Conservation (phyloP, 2,329 filamentous ascomycete species). For the Aspergillus nomiae region DNA sequence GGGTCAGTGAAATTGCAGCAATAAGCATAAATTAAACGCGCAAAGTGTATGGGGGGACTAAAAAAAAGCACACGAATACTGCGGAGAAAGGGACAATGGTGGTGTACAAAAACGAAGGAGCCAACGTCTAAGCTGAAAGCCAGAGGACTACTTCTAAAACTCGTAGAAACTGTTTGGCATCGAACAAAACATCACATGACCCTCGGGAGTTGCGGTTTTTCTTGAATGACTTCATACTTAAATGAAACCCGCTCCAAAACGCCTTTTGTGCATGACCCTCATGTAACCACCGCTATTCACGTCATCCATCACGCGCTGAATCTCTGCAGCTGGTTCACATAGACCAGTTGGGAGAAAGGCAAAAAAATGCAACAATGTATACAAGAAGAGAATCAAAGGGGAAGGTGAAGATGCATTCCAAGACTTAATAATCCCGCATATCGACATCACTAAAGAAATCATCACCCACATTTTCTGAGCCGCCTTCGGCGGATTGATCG, state of each 20-base stretch:
- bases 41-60: slow-evolving; percentile 9
- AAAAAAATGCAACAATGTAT: slow-evolving; percentile 11
- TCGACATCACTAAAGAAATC: slow-evolving; percentile 62
- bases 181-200: slow-evolving; percentile 20
- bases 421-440: slow-evolving; percentile 57
- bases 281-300: slow-evolving; percentile 18
- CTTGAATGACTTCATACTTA: slow-evolving; percentile 25
- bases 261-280: slow-evolving; percentile 21
- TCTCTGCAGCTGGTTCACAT: slow-evolving; percentile 17
- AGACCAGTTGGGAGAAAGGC: slow-evolving; percentile 3
- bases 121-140: slow-evolving; percentile 13
- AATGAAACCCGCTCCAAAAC: slow-evolving; percentile 24
- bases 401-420: slow-evolving; percentile 2
- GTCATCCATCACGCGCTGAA: slow-evolving; percentile 20
- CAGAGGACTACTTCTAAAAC: slow-evolving; percentile 18
- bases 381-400: slow-evolving; percentile 17
- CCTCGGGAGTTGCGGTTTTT: slow-evolving; percentile 20
- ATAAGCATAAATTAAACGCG: not conserved
- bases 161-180: slow-evolving; percentile 17
- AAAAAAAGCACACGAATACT: not conserved
- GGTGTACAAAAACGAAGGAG: slow-evolving; percentile 13
- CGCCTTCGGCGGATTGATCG: slow-evolving; percentile 47
- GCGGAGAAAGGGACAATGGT: not conserved
- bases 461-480: slow-evolving; percentile 68
- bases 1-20: slow-evolving; percentile 19